These are phyloP conservation scores for Neofusicoccum sp. DNA, from an alignment of 2,329 filamentous ascomycete species.

Conservation along the genomic window DNA sequence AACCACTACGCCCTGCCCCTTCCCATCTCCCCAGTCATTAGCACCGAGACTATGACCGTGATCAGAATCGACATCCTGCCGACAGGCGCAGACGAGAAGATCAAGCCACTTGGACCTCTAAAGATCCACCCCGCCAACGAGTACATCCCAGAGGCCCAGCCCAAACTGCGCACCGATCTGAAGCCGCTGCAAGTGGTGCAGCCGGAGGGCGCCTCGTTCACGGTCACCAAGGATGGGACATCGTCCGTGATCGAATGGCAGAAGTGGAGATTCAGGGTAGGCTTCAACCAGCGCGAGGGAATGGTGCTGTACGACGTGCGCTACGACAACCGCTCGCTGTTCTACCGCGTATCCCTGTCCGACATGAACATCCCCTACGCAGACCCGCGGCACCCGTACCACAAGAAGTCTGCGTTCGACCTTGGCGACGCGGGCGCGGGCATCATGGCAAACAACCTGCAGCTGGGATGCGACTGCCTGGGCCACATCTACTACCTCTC, in stretches of 20 bases:
- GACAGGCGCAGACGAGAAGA: conserved; percentile 64
- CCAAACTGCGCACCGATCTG: conserved; percentile 59
- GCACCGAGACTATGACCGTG: conserved; percentile 63
- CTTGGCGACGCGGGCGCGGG: conserved; percentile 68
- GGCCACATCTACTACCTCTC: conserved; percentile 70
- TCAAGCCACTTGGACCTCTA: conserved; percentile 59
- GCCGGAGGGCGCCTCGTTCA: conserved; percentile 66
- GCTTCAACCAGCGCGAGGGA: conserved; percentile 70
- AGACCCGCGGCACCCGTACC: conserved; percentile 68
- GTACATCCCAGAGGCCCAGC: conserved; percentile 65
- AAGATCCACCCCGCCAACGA: conserved; percentile 64
- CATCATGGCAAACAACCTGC: conserved; percentile 69
- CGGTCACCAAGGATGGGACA: conserved; percentile 53
- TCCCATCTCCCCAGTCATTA: conserved; percentile 68
- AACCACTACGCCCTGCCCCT: conserved; percentile 71
- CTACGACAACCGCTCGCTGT: conserved; percentile 65
- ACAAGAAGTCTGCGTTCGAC: conserved; percentile 72
- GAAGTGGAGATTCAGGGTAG: conserved; percentile 71
- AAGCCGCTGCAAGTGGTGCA: conserved; percentile 68
- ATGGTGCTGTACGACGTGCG: conserved; percentile 69
- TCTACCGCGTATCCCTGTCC: conserved; percentile 67
- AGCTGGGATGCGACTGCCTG: conserved; percentile 71
- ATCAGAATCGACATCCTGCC: conserved; percentile 71
- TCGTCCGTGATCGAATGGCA: conserved; percentile 65
- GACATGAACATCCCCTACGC: conserved; percentile 68